Evolutionary conservation across 2,329 filamentous ascomycete genomes (phyloP).

Genomic region (Sarocladiaceae sp.): DNA sequence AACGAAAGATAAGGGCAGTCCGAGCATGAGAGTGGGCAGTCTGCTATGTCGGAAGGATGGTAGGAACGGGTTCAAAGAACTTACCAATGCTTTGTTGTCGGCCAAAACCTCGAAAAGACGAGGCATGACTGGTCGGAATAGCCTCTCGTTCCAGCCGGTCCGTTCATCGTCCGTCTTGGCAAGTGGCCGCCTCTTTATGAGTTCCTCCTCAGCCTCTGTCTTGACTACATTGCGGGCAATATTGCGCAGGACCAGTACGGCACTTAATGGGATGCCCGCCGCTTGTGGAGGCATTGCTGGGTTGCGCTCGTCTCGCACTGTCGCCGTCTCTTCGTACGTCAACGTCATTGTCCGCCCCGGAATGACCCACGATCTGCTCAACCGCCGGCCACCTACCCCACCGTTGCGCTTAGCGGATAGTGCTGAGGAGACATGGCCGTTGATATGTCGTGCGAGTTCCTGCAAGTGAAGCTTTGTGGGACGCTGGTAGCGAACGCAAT

Average conservation of each 20-base stretch:
- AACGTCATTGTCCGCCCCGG: constrained; percentile 53
- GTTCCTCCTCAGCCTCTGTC: constrained; percentile 53
- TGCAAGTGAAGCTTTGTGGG: constrained; percentile 41
- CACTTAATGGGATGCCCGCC: constrained; percentile 73
- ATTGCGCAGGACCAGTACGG: constrained; percentile 73
- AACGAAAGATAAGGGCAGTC: background rate
- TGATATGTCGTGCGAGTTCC: constrained; percentile 60
- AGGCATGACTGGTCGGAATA: constrained; percentile 63
- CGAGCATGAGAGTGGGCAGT: background rate
- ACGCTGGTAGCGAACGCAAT: constrained; percentile 54
- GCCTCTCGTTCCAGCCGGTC: constrained; percentile 59
- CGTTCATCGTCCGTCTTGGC: constrained; percentile 45
- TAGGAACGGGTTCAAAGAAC: constrained; percentile 18
- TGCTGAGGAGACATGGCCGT: constrained; percentile 57
- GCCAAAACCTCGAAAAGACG: constrained; percentile 66
- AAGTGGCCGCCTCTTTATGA: constrained; percentile 19
- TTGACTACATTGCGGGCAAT: constrained; percentile 65
- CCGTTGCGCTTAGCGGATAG: constrained; percentile 19
- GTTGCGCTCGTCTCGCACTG: constrained; percentile 53
- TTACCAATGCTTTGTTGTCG: constrained; percentile 60
- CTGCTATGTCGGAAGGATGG: background rate
- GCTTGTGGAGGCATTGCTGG: constrained; percentile 57
- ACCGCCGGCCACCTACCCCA: background rate
- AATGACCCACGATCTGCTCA: constrained; percentile 38
- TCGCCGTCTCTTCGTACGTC: constrained; percentile 52